These are phyloP conservation scores for Curvularia eragrostidis DNA, from an alignment of 2,329 filamentous ascomycete species.

Conservation along the genomic window DNA sequence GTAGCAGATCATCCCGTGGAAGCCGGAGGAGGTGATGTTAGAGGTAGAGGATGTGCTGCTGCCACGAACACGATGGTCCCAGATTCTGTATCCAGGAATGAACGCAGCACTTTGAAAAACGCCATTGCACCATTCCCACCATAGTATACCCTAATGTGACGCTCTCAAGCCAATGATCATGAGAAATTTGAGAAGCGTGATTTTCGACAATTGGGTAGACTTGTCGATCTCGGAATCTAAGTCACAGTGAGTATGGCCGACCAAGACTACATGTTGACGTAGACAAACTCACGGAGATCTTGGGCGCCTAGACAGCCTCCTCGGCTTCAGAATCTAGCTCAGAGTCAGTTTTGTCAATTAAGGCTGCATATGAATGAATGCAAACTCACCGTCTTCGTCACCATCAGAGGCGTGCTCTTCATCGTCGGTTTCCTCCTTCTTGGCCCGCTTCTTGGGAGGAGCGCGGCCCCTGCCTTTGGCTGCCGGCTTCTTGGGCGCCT, in stretches of 20 bases:
- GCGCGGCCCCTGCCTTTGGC: constrained; percentile 3
- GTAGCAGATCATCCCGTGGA: neutral
- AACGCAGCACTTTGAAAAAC: neutral
- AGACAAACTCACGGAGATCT: constrained; percentile 26
- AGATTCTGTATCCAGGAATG: neutral
- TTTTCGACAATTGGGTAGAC: neutral
- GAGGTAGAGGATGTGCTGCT: neutral
- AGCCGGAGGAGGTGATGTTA: neutral
- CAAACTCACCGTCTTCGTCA: no score
- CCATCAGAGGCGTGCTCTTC: no score
- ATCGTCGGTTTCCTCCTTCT: constrained; percentile 31
- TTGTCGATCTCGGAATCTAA: constrained; percentile 10
- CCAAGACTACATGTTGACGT: constrained; percentile 13
- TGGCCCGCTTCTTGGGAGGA: constrained; percentile 29
- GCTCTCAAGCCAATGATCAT: neutral
- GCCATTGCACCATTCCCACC: neutral
- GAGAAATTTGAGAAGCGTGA: neutral
- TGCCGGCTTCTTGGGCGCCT: constrained; percentile 10
- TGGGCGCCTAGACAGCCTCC: constrained; percentile 25
- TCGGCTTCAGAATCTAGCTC: constrained; percentile 6
- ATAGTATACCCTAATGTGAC: neutral
- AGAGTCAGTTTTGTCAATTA: no score
- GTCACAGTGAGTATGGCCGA: constrained; percentile 21
- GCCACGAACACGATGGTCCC: neutral
- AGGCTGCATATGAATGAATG: no score